Evolutionary conservation across 305 asterid species (phyloP), one percentile per base, ranked within the genome.

Genomic region (Salvia sclarea): DNA sequence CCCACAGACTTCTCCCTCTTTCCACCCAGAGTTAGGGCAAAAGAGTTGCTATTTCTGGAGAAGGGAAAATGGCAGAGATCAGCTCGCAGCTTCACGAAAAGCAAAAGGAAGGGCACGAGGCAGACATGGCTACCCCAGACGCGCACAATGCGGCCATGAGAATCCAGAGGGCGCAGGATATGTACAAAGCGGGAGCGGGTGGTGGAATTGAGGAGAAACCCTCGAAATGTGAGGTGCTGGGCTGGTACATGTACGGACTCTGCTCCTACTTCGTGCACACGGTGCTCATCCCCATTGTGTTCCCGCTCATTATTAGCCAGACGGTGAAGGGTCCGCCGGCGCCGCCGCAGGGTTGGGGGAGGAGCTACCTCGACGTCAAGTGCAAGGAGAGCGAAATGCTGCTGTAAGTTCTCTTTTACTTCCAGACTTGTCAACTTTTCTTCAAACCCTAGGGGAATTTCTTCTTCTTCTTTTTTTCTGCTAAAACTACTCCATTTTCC

Each of bases 261-360:
- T 92, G 98, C 81, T 87, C 96, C 0, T 89, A 89, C 59, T 92
- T 89, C 49, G 85, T 89, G 56, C 96, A 83, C 16, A 82, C 95
- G 0, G 92, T 92, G 10, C 75, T 92, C 60, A 79, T 89, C 74
- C 98, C 98, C 13, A 76, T 92, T 5, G 83, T 89, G 5, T 92
- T 87, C 62, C 94, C 96, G 0, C 89, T 92, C 35, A 87, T 92
- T 22, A 79, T 92, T 44, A 84, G 92, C 80, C 98, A 92, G 55
- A 88, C 98, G 16, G 79, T 86, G 68, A 22, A 79, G 8, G 3
- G 25, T n/a, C 86, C 90, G 16, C 82, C 83, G 7, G 76, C 70
- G 74, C 94, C 96, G 8, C 71, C 50, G 16, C 92, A 68, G 47
- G 91, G 92, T 1, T 85, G 89, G 95, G 40, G 68, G 47, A 80